A percentile compares a stretch with the other conserved stretches of the same genome.
These are phyloP conservation scores for Penicillium polonicum DNA, from an alignment of 2,329 filamentous ascomycete genomes.

Conservation along the genomic window DNA sequence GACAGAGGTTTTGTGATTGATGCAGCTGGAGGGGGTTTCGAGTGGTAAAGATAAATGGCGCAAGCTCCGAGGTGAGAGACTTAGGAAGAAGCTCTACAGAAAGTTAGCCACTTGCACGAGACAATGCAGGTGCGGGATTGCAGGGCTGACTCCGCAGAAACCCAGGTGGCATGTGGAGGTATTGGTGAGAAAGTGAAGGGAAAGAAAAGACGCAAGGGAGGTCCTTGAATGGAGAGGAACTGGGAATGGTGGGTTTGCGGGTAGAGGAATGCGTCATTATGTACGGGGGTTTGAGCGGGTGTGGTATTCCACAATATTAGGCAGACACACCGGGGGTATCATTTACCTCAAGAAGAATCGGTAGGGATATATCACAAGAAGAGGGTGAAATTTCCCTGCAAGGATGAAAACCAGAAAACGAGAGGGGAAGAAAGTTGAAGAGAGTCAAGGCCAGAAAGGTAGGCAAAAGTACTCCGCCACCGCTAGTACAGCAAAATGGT, in stretches of 20 bases:
- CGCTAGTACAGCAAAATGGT: conserved; percentile 19
- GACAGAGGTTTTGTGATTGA: neutral
- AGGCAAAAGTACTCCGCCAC: conserved; percentile 28
- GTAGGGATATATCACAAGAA: neutral
- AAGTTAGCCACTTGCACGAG: conserved; percentile 18
- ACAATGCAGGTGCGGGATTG: conserved; percentile 7
- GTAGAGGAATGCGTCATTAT: conserved; percentile 40
- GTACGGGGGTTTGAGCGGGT: conserved; percentile 23
- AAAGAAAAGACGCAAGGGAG: conserved; percentile 22
- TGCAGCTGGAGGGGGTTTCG: neutral
- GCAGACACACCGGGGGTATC: neutral
- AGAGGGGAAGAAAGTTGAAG: conserved; percentile 9
- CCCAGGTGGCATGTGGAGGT: conserved; percentile 27
- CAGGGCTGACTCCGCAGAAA: conserved; percentile 22
- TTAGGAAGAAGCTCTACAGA: conserved; percentile 19
- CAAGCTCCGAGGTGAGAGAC: neutral
- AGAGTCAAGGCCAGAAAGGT: conserved; percentile 6
- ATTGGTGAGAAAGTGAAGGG: conserved; percentile 7
- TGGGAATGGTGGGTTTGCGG: conserved; percentile 24
- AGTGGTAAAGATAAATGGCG: neutral
- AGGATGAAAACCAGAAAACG: conserved; percentile 3
- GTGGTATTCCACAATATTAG: conserved; percentile 11
- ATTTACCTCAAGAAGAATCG: neutral
- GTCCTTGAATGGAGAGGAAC: conserved; percentile 15
- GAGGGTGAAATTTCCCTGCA: neutral